Percentiles rank a stretch among this genome's conserved stretches.
These are phyloP conservation scores for Neopestalotiopsis rosae DNA, from an alignment of 2,329 filamentous ascomycete species.

Conservation along the genomic window DNA sequence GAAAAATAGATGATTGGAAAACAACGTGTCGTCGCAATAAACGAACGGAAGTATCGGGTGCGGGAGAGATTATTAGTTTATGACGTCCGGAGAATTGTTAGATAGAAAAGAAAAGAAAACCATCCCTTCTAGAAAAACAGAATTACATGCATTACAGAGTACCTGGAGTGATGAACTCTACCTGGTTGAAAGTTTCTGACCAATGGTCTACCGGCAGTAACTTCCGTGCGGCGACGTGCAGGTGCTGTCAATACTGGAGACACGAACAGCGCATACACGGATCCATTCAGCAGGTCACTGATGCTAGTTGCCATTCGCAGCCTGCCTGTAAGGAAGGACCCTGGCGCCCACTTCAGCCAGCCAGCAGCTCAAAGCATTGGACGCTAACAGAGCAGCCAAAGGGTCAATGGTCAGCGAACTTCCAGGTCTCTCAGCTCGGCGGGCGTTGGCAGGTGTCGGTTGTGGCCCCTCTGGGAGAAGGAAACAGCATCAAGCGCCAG, in stretches of 20 bases:
- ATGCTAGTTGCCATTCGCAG: background rate
- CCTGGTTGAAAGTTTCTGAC: too few relatives aligned
- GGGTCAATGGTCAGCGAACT: too few relatives aligned
- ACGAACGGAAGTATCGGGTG: background rate
- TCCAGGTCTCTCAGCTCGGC: background rate
- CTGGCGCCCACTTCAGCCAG: background rate
- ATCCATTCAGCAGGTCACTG: background rate
- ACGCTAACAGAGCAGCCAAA: too few relatives aligned
- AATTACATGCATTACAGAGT: too few relatives aligned
- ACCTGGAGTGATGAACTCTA: too few relatives aligned
- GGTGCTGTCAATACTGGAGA: background rate
- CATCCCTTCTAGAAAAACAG: too few relatives aligned
- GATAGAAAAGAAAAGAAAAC: background rate
- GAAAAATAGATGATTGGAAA: too few relatives aligned
- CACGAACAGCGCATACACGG: background rate
- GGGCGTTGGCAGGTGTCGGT: background rate
- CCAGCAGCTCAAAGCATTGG: background rate
- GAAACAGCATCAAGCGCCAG: background rate
- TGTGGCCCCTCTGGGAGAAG: background rate
- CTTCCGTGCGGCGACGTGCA: background rate
- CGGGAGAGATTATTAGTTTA: too few relatives aligned
- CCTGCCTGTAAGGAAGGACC: background rate
- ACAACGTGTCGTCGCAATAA: background rate
- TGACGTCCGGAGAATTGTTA: background rate
- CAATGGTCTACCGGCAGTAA: background rate